These are phyloP conservation scores for Byssochlamys sp. DNA, from an alignment of 2,329 filamentous ascomycete genomes.

Conservation along the genomic window DNA sequence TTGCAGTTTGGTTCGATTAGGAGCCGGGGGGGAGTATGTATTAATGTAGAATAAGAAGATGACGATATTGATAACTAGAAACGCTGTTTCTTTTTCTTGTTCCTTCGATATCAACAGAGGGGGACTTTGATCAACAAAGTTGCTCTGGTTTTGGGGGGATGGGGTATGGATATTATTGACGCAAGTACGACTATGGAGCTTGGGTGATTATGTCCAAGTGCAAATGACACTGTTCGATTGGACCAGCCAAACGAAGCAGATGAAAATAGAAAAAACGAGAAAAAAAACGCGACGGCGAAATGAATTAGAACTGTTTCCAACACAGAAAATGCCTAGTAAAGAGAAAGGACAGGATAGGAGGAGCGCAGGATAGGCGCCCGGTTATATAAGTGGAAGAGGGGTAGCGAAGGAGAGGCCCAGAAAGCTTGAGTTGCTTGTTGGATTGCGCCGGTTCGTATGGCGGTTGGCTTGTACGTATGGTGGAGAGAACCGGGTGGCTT, in stretches of 20 bases:
- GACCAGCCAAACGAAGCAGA: conserved; percentile 35
- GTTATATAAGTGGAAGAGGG: neutral
- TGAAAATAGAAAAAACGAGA: conserved; percentile 26
- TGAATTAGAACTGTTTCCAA: conserved; percentile 20
- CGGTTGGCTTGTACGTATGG: neutral
- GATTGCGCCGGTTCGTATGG: neutral
- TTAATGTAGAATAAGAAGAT: conserved; percentile 4
- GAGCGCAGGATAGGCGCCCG: conserved; percentile 2
- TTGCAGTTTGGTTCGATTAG: neutral
- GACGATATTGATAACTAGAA: conserved; percentile 3
- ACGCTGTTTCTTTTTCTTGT: conserved; percentile 2
- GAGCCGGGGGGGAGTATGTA: conserved; percentile 2
- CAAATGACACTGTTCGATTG: conserved; percentile 25
- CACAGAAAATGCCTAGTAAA: conserved; percentile 10
- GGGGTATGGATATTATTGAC: conserved; percentile 16
- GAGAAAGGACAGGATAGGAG: conserved; percentile 5
- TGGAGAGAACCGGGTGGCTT: neutral
- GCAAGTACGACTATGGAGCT: conserved; percentile 11
- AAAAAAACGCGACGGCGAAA: conserved; percentile 11
- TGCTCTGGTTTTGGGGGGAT: conserved; percentile 11
- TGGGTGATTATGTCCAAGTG: conserved; percentile 8
- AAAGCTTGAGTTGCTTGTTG: neutral
- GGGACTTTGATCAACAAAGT: conserved; percentile 30
- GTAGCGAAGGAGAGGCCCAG: neutral
- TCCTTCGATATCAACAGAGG: neutral